Evolutionary conservation across 225 moss, liverwort and hornwort species (phyloP).

Genomic region (Bryum argenteum): DNA sequence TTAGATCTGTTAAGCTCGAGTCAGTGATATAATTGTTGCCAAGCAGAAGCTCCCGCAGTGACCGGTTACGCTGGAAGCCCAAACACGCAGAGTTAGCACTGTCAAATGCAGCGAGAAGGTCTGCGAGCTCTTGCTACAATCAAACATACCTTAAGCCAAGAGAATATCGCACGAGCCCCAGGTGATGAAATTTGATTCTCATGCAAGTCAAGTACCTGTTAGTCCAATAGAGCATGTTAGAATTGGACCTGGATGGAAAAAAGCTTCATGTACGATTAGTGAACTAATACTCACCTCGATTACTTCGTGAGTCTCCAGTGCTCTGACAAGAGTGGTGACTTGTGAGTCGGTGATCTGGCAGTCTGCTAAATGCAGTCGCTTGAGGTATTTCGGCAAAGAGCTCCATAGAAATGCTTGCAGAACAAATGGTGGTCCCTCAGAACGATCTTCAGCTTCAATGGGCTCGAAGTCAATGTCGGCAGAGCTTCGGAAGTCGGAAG

Average conservation of each 20-base stretch:
- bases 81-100: conserved; percentile 21
- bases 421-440: conserved; percentile 26
- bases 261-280: neutral
- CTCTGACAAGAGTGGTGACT: conserved; percentile 44
- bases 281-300: conserved; percentile 49
- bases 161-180: conserved; percentile 52
- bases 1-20: conserved; percentile 41
- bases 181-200: conserved; percentile 54
- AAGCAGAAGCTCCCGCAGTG: conserved; percentile 52
- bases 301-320: conserved; percentile 41
- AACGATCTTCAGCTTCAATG: conserved; percentile 33
- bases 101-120: neutral
- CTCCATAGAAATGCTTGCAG: conserved; percentile 50
- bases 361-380: conserved; percentile 52
- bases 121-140: conserved; percentile 5
- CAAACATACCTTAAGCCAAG: conserved; percentile 52
- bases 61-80: conserved; percentile 46
- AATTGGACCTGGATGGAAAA: neutral
- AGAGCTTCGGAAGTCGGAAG: conserved; percentile 22
- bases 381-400: conserved; percentile 53
- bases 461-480: neutral
- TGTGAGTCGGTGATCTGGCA: conserved; percentile 66
- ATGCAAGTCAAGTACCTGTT: conserved; percentile 52
- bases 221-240: no score
- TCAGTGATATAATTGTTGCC: conserved; percentile 56